Evolutionary conservation across 1,284 basidiomycete species (phyloP), one percentile per base, ranked within the genome.

Genomic region (Trichosporon coremiiforme): DNA sequence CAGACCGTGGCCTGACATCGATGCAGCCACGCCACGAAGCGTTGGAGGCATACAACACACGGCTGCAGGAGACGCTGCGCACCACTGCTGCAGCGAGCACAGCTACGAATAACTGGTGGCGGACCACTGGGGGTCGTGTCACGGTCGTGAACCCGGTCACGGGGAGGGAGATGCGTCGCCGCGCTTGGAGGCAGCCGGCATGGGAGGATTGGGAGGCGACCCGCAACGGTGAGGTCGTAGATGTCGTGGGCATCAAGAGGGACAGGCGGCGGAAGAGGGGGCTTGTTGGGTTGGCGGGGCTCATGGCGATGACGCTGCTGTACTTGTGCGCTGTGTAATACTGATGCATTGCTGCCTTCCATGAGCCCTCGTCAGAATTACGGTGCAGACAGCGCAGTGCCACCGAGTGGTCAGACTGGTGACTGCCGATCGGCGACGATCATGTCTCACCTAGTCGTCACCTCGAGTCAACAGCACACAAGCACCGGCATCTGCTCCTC

Each of bases 1-100:
- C 71, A 29, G 71, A 77, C 25, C 33, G 71, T 22, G 68, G 60
- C 31, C 33, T 77, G 12, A 55, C 71, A 20, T 73, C 72, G 0
- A 33, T 75, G 10, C 73, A 74, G 53, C 75, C 75, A 1, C 67
- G 25, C 10, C 29, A 62, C 15, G 66, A 50, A 5, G 64, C 68
- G 12, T 77, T 71, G 63, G 36, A 64, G 17, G 20, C 13, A 6
- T 64, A 71, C 65, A 77, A 74, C 60, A 17, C 29, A 12, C 17
- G 41, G 8, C 20, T 73, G 10, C 68, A 73, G 60, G 38, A 35
- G 4, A 12, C 38, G 22, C 55, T 76, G 0, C 29, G 45, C 25
- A 10, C 31, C 10, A 65, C 31, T 2, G 47, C 57, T 9, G 47
- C 38, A 3, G 65, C 35, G 15, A 62, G 47, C 31, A 36, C 36